Evolutionary conservation across 352 stramenopile species (phyloP).

Genomic region (Blastocystis sp.): DNA sequence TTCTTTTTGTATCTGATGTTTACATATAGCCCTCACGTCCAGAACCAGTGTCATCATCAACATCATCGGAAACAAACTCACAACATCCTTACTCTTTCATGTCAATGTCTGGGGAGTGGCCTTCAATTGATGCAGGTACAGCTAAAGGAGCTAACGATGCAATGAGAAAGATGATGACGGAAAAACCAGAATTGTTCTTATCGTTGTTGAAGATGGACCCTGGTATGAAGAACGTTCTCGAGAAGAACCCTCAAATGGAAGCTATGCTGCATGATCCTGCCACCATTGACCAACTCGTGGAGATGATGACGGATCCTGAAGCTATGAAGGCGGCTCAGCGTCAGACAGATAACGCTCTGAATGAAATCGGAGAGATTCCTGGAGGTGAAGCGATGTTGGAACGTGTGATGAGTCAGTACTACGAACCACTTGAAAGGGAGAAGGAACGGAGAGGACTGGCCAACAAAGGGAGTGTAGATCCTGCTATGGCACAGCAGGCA

Average conservation of each 20-base stretch:
- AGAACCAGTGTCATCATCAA: not conserved
- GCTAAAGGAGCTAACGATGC: not conserved
- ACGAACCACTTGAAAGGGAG: slow-evolving; percentile 32
- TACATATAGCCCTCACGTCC: not conserved
- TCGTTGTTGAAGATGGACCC: slow-evolving; percentile 36
- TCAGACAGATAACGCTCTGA: slow-evolving; percentile 23
- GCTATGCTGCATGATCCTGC: slow-evolving; percentile 5
- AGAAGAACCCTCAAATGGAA: slow-evolving; percentile 59
- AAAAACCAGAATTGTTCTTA: slow-evolving; percentile 21
- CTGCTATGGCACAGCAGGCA: not conserved
- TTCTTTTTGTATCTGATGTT: not conserved
- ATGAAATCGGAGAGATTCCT: slow-evolving; percentile 39
- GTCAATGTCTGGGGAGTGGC: not conserved
- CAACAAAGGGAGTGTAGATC: not conserved
- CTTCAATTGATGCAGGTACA: not conserved
- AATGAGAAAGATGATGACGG: not conserved
- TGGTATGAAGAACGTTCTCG: slow-evolving; percentile 39
- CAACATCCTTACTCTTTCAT: not conserved
- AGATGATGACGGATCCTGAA: slow-evolving; percentile 25
- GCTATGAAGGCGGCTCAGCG: slow-evolving; percentile 4
- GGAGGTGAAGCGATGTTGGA: slow-evolving; percentile 45
- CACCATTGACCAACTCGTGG: not conserved
- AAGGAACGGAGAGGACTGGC: not conserved
- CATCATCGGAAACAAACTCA: not conserved
- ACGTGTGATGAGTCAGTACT: slow-evolving; percentile 57